These are phyloP conservation scores for Miscanthus lutarioriparius DNA, from an alignment of 176 grass and related monocot genomes.

Conservation along the genomic window DNA sequence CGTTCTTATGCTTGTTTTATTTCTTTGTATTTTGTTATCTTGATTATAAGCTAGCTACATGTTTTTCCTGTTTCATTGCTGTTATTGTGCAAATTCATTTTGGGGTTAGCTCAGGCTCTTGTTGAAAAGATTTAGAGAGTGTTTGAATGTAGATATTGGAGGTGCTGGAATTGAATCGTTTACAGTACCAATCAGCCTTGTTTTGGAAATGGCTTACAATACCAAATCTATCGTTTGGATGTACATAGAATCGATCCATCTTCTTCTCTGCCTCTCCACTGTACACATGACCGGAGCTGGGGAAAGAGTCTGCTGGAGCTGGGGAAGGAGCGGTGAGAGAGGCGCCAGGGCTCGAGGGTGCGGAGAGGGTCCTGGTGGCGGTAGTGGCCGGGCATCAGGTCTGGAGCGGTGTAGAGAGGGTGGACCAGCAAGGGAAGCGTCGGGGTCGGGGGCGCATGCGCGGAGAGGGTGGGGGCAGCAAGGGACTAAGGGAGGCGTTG, in stretches of 20 bases:
- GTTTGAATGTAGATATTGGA: background rate
- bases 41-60: background rate
- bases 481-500: too few relatives aligned
- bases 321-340: background rate
- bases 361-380: too few relatives aligned
- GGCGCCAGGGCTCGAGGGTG: too few relatives aligned
- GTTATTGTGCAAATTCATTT: background rate
- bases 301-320: too few relatives aligned
- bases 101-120: background rate
- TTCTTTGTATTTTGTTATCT: conserved; percentile 1
- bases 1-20: background rate
- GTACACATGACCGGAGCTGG: too few relatives aligned
- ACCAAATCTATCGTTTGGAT: background rate
- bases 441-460: too few relatives aligned
- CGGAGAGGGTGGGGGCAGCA: too few relatives aligned
- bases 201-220: background rate
- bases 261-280: background rate
- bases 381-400: too few relatives aligned
- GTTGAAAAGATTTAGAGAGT: background rate
- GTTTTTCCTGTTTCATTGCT: background rate
- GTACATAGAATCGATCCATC: background rate
- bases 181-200: background rate
- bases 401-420: too few relatives aligned
- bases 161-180: background rate
- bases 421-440: too few relatives aligned